These are phyloP conservation scores for Neurospora africana DNA, from an alignment of 495 filamentous ascomycete species.

Conservation along the genomic window DNA sequence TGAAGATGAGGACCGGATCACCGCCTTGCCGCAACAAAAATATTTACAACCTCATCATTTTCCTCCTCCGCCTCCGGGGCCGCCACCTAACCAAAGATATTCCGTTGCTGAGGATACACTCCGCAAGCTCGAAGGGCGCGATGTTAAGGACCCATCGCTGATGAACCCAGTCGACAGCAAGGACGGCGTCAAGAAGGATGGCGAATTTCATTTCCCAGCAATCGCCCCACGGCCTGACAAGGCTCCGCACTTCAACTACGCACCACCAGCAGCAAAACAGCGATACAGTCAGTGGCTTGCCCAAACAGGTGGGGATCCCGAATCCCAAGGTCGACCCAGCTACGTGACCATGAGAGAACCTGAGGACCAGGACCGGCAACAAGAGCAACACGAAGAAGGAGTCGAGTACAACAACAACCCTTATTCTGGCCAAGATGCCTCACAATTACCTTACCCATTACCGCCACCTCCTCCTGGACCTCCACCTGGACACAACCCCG, in stretches of 20 bases:
- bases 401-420: constrained; percentile 1
- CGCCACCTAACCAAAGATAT: constrained; percentile 25
- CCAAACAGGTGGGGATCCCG: constrained; percentile 8
- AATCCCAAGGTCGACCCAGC: constrained; percentile 14
- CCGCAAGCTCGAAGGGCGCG: constrained; percentile 32
- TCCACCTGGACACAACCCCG: background rate
- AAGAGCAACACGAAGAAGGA: constrained; percentile 1
- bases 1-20: constrained; percentile 80
- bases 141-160: constrained; percentile 9
- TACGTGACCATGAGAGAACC: constrained; percentile 8
- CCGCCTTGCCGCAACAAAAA: constrained; percentile 59
- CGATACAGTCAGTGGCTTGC: constrained; percentile 25
- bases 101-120: constrained; percentile 32
- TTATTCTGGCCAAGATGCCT: background rate
- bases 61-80: constrained; percentile 33
- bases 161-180: constrained; percentile 6
- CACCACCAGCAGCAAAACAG: constrained; percentile 34
- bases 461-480: background rate
- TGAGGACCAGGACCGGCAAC: background rate
- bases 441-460: background rate
- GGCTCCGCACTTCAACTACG: constrained; percentile 43
- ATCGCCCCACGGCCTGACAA: constrained; percentile 26
- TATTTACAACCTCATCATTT: constrained; percentile 42
- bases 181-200: constrained; percentile 24
- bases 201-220: constrained; percentile 45